A percentile compares a stretch with the other conserved stretches of the same genome.
phyloP scores from a whole-genome alignment of 208 protist genomes.

The Lotmaria passim region DNA sequence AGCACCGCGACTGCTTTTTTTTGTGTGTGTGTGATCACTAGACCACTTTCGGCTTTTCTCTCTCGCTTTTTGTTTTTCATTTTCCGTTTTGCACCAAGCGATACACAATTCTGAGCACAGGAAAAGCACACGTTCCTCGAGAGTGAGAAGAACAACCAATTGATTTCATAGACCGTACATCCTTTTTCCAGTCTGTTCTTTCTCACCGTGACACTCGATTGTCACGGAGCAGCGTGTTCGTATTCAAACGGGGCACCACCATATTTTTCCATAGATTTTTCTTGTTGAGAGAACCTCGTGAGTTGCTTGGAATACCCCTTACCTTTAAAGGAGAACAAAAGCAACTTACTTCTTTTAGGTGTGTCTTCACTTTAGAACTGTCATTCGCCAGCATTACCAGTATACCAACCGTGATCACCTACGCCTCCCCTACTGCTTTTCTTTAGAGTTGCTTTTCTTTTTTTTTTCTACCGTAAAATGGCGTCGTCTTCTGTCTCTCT shows the following conservation, averaged over 20 bases:
- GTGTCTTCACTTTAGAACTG: background rate
- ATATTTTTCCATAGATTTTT: background rate
- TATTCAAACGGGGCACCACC: no score
- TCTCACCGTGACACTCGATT: no score
- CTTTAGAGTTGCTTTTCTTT: background rate
- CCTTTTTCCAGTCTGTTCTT: no score
- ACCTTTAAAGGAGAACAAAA: background rate
- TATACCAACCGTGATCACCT: no score
- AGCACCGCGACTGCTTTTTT: no score
- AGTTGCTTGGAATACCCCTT: background rate
- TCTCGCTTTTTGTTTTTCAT: constrained; percentile 24
- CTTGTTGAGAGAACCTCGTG: background rate
- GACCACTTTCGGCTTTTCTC: constrained; percentile 15
- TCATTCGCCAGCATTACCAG: no score
- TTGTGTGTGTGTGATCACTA: constrained; percentile 7
- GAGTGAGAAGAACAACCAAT: no score
- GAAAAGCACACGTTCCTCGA: no score
- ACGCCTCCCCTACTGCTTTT: background rate
- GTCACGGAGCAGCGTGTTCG: no score
- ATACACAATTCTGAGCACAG: no score
- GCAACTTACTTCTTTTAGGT: background rate
- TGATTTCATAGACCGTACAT: no score
- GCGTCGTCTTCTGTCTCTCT: constrained; percentile 16
- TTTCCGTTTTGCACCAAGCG: background rate
- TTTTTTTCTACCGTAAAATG: background rate